Evolutionary conservation across 495 filamentous ascomycete species (phyloP), one percentile per base, ranked within the genome.

Genomic region (Recurvomyces mirabilis): DNA sequence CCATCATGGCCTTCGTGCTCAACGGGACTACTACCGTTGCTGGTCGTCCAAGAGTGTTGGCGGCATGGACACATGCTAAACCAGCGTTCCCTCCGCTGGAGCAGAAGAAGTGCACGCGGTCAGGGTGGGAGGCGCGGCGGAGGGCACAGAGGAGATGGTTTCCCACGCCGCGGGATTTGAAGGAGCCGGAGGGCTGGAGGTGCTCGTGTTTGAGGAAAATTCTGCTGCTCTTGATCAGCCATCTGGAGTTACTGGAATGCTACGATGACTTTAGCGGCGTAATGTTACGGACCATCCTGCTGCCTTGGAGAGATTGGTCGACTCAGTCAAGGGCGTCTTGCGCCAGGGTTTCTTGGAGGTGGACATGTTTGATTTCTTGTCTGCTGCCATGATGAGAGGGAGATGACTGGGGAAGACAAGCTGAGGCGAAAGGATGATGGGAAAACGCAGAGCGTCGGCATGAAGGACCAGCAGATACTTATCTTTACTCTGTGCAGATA

Each of bases 181-280:
- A 98, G 9, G 87, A 93, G 34, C 86, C 87, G 4, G 83, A 82
- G 4, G 91, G 89, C 55, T 98, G 89, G 55, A 89, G 76, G 63
- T 84, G 84, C 47, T 98, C 89, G 43, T 95, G 78, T 60, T 98
- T 98, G 54, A 98, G 79, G 64, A 81, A 88, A 65, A 96, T 47
- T 62, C 60, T 61, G 57, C 64, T 67, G 57, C 52, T 60, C 51
- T 51, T 41, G 53, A 54, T 63, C 56, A 61, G 58, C 53, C 3
- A 39, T 12, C 26, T 14, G 6, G 17, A 9, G 19, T 26, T 36
- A 23, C 30, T 41, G 47, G 9, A 29, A 25, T 31, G 38, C 3
- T 37, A 23, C 24, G 33, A 25, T 37, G 38, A 21, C 14, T 38
- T 31, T 24, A 38, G 38, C 17, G 35, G 15, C 34, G 19, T 15